phyloP scores from a whole-genome alignment of 345 rosid species.

The Rhizophora mangle region DNA sequence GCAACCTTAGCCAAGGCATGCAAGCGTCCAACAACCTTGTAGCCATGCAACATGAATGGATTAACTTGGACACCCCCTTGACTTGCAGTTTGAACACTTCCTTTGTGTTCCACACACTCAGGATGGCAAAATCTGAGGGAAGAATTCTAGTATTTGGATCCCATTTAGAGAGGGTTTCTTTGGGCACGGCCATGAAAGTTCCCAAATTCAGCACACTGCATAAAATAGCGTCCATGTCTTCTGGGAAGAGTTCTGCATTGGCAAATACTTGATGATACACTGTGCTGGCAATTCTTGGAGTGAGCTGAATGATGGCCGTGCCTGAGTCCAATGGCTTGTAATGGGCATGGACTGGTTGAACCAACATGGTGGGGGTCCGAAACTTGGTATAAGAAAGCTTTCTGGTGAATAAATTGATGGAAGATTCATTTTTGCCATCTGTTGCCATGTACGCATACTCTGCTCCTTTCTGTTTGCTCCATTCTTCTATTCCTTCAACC shows the following conservation, averaged over 20 bases:
- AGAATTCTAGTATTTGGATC: constrained; percentile 33
- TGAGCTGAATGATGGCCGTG: constrained; percentile 32
- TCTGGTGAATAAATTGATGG: constrained; percentile 60
- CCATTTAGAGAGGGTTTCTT: constrained; percentile 27
- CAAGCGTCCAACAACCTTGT: constrained; percentile 58
- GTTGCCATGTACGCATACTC: constrained; percentile 74
- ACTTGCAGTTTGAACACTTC: constrained; percentile 57
- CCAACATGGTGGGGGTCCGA: constrained; percentile 52
- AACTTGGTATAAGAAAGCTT: constrained; percentile 52
- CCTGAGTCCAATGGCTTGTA: constrained; percentile 33
- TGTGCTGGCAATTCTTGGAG: constrained; percentile 29
- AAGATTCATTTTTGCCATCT: constrained; percentile 55
- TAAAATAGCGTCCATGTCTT: constrained; percentile 49
- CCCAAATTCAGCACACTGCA: constrained; percentile 49
- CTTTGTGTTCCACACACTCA: constrained; percentile 76
- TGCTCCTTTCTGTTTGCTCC: constrained; percentile 62
- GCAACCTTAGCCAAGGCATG: constrained; percentile 64
- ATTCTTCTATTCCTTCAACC: constrained; percentile 52
- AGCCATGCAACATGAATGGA: constrained; percentile 46
- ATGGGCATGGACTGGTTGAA: constrained; percentile 79
- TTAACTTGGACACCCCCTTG: constrained; percentile 53
- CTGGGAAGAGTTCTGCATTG: constrained; percentile 56
- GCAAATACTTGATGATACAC: constrained; percentile 43
- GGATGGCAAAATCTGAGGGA: constrained; percentile 44
- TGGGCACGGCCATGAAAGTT: constrained; percentile 62